Evolutionary conservation across 139 green algal species (phyloP).

Genomic region (Volvox reticuliferus): DNA sequence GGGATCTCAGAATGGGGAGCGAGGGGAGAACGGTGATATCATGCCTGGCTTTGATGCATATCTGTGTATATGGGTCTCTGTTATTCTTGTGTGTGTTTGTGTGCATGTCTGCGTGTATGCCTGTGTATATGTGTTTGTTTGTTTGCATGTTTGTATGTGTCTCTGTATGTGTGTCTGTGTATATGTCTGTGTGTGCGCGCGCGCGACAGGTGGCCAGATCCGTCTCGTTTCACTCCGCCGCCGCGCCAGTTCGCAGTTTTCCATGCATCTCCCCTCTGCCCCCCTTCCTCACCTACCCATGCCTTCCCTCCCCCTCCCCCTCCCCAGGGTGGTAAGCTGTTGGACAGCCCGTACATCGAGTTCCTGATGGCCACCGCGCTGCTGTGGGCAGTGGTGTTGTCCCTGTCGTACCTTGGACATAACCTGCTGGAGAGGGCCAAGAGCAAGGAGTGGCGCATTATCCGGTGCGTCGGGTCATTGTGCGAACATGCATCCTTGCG

Average conservation of each 20-base stretch:
- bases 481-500: not conserved
- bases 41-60: too few relatives aligned
- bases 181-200: too few relatives aligned
- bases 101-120: too few relatives aligned
- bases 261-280: too few relatives aligned
- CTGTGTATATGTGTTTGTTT: too few relatives aligned
- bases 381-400: constrained; percentile 10
- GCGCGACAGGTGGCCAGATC: too few relatives aligned
- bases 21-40: not conserved
- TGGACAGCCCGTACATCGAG: constrained; percentile 42
- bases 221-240: too few relatives aligned
- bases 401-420: not conserved
- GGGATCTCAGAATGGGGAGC: not conserved
- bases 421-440: constrained; percentile 12
- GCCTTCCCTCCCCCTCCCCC: not conserved
- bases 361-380: constrained; percentile 31
- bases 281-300: not conserved
- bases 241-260: too few relatives aligned
- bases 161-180: too few relatives aligned
- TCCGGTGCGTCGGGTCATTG: constrained; percentile 5
- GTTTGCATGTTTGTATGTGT: too few relatives aligned
- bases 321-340: not conserved
- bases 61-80: too few relatives aligned
- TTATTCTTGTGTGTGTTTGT: too few relatives aligned
- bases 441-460: constrained; percentile 40